phyloP scores from a whole-genome alignment of 2,329 filamentous ascomycete genomes.

The Plenodomus biglobosus region DNA sequence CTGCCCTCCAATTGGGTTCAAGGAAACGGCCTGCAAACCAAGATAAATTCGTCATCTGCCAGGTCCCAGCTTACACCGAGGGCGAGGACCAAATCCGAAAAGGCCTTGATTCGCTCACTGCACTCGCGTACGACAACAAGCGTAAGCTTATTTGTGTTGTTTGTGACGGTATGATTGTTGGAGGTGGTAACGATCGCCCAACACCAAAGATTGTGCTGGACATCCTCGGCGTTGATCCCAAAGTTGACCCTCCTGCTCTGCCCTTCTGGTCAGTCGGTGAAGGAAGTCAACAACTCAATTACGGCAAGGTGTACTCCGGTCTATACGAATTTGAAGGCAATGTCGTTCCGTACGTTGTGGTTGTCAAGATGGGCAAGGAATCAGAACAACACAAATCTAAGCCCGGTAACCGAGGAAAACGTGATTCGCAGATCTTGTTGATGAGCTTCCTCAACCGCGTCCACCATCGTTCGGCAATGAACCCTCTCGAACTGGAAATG shows the following conservation, averaged over 20 bases:
- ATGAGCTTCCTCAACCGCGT: slow-evolving; percentile 99
- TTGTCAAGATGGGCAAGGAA: slow-evolving; percentile 97
- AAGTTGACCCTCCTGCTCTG: slow-evolving; percentile 89
- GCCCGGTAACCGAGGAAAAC: slow-evolving; percentile 96
- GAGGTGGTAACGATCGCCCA: slow-evolving; percentile 91
- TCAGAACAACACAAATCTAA: slow-evolving; percentile 89
- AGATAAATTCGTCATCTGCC: slow-evolving; percentile 98
- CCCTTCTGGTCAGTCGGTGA: slow-evolving; percentile 91
- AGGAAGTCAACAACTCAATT: slow-evolving; percentile 91
- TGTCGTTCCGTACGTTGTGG: slow-evolving; percentile 91
- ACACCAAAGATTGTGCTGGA: slow-evolving; percentile 98
- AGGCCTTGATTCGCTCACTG: slow-evolving; percentile 89
- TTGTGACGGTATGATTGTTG: slow-evolving; percentile 96
- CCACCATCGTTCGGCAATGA: slow-evolving; percentile 92
- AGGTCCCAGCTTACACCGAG: slow-evolving; percentile 96
- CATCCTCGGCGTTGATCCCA: slow-evolving; percentile 94
- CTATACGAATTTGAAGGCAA: slow-evolving; percentile 98
- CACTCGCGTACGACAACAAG: slow-evolving; percentile 97
- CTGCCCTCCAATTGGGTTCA: slow-evolving; percentile 89
- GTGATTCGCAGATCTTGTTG: slow-evolving; percentile 92
- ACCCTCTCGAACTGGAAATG: slow-evolving; percentile 92
- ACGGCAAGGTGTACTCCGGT: slow-evolving; percentile 97
- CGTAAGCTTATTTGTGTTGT: slow-evolving; percentile 94
- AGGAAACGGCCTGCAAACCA: slow-evolving; percentile 87
- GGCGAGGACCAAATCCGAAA: slow-evolving; percentile 93